Evolutionary conservation across 345 rosid genomes (phyloP).

Genomic region (Eucalyptus sideroxylon): DNA sequence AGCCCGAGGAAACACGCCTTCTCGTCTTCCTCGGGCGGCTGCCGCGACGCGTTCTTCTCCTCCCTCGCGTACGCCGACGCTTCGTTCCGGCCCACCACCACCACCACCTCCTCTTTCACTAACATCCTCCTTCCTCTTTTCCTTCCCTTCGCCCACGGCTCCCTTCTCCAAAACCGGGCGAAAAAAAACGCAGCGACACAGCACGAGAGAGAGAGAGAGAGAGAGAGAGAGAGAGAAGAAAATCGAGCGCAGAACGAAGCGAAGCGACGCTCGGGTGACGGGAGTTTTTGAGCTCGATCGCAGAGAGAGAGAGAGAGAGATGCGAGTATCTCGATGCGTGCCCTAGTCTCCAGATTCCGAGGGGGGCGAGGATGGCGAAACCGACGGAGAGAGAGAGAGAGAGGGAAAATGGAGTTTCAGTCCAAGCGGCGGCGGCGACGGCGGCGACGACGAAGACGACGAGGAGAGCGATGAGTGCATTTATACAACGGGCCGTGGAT

Average conservation of each 20-base stretch:
- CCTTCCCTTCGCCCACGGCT: not conserved
- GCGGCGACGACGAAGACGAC: not conserved
- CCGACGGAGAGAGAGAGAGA: not conserved
- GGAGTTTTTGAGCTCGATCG: not conserved
- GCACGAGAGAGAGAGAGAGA: too few species aligned
- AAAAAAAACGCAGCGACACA: not conserved
- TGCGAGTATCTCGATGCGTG: not conserved
- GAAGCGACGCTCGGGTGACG: not conserved
- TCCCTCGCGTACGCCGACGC: not conserved
- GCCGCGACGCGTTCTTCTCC: conserved; percentile 3
- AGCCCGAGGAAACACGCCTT: not conserved
- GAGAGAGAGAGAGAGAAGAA: not conserved
- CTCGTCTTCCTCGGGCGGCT: not conserved
- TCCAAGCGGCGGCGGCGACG: not conserved
- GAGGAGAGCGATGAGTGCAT: not conserved
- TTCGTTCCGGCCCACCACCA: not conserved
- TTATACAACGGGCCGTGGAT: not conserved
- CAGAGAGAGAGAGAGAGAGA: not conserved
- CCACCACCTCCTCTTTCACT: not conserved
- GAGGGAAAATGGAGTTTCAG: not conserved
- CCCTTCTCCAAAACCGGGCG: not conserved
- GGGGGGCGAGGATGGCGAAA: not conserved
- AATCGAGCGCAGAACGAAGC: not conserved
- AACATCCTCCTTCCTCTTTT: not conserved
- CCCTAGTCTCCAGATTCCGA: not conserved